Evolutionary conservation across 1,284 basidiomycete species (phyloP), one percentile per base, ranked within the genome.

Genomic region (Moniliophthora roreri): DNA sequence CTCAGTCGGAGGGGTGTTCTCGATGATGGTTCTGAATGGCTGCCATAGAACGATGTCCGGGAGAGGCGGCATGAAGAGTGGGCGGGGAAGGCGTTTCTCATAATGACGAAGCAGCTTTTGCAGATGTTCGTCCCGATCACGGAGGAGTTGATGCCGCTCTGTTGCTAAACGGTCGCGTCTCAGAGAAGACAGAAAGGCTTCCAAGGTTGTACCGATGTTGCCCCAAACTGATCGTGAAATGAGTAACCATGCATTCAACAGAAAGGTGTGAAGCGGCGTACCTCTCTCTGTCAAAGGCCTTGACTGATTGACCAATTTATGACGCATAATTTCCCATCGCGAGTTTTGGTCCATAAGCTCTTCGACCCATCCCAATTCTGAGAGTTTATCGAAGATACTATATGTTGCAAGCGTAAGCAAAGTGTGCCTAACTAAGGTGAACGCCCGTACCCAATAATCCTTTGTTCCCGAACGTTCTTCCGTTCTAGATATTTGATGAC

Each of bases 241-340:
- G 4, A 11, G 6, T 11, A 35, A n/a, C 9, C 7, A 18, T 16
- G 28, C n/a, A 37, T 32, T 32, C 11, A 11, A 48, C 15, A 2
- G 23, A 11, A 4, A 26, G 15, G 15, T 3, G 13, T 48, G 10
- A 23, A 32, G 32, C 8, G 10, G 7, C 36, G n/a, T 35, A 35
- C 47, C 24, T 48, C 34, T 23, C 6, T 35, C 34, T 10, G 34
- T 36, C 15, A 38, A 16, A 16, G 18, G 16, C 16, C 18, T 48
- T 34, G 47, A 15, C 47, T 48, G 32, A n/a, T 36, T 35, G 18
- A 35, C 47, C 24, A 48, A 32, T 24, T 36, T 38, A 20, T 44
- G 41, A 15, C 23, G 16, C 6, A 18, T 18, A 10, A 44, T 9
- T n/a, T 44, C 15, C 5, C 24, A n/a, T 8, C 21, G 41, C 20